A percentile compares a stretch with the other conserved stretches of the same genome.
Conservation (phyloP, 2,329 filamentous ascomycete species). For the Alternaria conjuncta region DNA sequence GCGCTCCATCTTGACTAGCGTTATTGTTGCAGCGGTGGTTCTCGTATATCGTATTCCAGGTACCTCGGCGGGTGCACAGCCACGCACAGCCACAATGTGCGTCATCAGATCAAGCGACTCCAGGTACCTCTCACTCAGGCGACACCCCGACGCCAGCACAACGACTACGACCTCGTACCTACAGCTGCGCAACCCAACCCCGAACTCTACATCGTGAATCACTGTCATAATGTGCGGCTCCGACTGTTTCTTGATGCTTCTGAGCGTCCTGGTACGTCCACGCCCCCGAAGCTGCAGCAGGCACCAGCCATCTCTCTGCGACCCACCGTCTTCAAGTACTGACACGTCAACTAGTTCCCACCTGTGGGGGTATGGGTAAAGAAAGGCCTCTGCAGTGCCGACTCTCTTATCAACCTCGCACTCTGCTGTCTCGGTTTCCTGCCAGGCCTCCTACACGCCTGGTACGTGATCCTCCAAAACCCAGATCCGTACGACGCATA, state of each 20-base stretch:
- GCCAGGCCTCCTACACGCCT: slow-evolving; percentile 89
- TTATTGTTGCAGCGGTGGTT: neutral
- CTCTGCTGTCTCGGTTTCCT: slow-evolving; percentile 70
- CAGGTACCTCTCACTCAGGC: slow-evolving; percentile 6
- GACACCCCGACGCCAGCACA: slow-evolving; percentile 8
- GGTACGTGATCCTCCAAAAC: slow-evolving; percentile 95
- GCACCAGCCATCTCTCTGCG: neutral
- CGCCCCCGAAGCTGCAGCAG: slow-evolving; percentile 17
- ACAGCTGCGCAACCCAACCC: neutral
- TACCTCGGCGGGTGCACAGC: slow-evolving; percentile 4
- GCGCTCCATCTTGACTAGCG: neutral
- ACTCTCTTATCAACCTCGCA: slow-evolving; percentile 93
- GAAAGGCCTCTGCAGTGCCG: slow-evolving; percentile 86
- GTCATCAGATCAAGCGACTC: slow-evolving; percentile 15
- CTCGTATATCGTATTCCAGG: neutral
- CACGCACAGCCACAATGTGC: slow-evolving; percentile 12
- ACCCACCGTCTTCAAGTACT: neutral
- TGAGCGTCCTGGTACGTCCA: slow-evolving; percentile 64
- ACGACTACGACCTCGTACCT: slow-evolving; percentile 1
- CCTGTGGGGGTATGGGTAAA: slow-evolving; percentile 85
- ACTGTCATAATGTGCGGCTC: slow-evolving; percentile 61
- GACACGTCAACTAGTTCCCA: slow-evolving; percentile 11
- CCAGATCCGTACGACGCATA: slow-evolving; percentile 73
- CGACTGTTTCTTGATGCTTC: slow-evolving; percentile 66
- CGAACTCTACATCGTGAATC: neutral